Conservation (phyloP, 805 yeast genomes). For the Brettanomyces custersianus region DNA sequence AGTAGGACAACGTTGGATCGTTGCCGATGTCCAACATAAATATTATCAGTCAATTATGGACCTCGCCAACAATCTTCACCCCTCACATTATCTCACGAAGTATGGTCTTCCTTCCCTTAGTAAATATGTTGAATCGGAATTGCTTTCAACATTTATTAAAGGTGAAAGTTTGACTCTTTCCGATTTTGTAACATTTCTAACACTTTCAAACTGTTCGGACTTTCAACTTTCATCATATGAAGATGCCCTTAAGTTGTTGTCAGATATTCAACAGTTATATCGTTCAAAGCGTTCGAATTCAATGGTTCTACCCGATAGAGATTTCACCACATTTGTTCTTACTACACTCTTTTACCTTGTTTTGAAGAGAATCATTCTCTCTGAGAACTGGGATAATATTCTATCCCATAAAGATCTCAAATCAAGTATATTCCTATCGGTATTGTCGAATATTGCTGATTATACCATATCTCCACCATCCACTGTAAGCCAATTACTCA, state of each 20-base stretch:
- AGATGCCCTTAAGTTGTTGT: conserved; percentile 42
- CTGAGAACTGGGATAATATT: conserved; percentile 43
- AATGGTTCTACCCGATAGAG: not conserved
- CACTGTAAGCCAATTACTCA: conserved; percentile 7
- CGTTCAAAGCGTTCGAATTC: not conserved
- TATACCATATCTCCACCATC: conserved; percentile 4
- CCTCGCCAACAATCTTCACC: too few species aligned
- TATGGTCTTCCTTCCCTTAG: not conserved
- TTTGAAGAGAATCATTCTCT: conserved; percentile 52
- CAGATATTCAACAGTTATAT: not conserved
- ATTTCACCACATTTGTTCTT: not conserved
- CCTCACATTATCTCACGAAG: not conserved
- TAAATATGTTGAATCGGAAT: not conserved
- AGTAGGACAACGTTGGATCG: conserved; percentile 34
- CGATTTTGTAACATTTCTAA: conserved; percentile 43
- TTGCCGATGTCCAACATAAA: conserved; percentile 18
- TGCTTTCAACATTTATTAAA: conserved; percentile 23
- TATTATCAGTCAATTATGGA: conserved; percentile 18
- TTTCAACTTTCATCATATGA: conserved; percentile 35
- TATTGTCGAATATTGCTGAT: conserved; percentile 7
- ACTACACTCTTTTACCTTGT: conserved; percentile 26
- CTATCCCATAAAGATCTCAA: conserved; percentile 7
- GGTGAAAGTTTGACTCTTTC: conserved; percentile 31
- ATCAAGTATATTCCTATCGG: conserved; percentile 10
- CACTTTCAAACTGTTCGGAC: conserved; percentile 37